These are phyloP conservation scores for Exophiala phaeomuriformis DNA, from an alignment of 2,329 filamentous ascomycete species.

Conservation along the genomic window DNA sequence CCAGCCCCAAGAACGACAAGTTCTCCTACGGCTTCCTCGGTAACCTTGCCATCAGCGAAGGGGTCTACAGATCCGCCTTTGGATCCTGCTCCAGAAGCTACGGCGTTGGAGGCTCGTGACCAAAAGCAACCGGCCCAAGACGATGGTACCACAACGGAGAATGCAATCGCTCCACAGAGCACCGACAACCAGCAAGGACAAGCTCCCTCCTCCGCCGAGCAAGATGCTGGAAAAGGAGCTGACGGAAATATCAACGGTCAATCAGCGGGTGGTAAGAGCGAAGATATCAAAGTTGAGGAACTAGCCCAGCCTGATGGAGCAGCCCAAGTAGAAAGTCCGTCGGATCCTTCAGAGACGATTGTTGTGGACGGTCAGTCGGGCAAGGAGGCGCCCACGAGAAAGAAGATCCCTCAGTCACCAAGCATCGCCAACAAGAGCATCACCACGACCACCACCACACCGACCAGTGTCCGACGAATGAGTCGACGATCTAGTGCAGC, in stretches of 20 bases:
- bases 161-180: neutral
- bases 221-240: no score
- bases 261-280: neutral
- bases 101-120: no score
- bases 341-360: conserved; percentile 11
- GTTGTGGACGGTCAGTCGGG: conserved; percentile 11
- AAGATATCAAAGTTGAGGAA: neutral
- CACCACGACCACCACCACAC: conserved; percentile 8
- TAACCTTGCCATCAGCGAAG: neutral
- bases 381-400: conserved; percentile 7
- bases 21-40: neutral
- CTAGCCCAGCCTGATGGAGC: neutral
- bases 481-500: conserved; percentile 17
- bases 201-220: no score
- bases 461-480: conserved; percentile 12
- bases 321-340: neutral
- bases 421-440: conserved; percentile 16
- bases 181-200: no score
- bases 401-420: conserved; percentile 14
- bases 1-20: neutral
- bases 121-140: neutral
- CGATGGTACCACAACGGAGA: neutral
- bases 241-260: neutral
- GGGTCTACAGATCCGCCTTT: neutral
- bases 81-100: no score